Percentiles rank a stretch among this genome's conserved stretches.
Conservation (phyloP, 2,329 filamentous ascomycete species). For the Hypoxylon sp. region DNA sequence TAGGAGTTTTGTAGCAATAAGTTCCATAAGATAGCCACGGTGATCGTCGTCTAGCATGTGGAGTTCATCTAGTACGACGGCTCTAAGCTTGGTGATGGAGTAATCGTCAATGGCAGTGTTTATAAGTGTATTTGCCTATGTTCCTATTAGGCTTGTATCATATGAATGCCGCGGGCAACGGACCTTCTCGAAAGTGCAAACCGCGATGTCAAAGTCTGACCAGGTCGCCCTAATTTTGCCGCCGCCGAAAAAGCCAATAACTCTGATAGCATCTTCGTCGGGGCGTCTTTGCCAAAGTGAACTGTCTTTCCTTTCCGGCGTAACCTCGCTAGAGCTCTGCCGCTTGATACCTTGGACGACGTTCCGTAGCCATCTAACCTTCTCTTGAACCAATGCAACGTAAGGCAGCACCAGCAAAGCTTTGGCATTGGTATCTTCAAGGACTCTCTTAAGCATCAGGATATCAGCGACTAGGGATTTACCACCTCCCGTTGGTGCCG, state of each 20-base stretch:
- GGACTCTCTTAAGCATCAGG: constrained; percentile 78
- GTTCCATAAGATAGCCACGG: constrained; percentile 80
- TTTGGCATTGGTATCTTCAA: constrained; percentile 75
- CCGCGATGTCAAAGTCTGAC: constrained; percentile 82
- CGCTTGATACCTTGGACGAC: constrained; percentile 73
- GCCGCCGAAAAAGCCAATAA: constrained; percentile 82
- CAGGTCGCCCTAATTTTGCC: constrained; percentile 76
- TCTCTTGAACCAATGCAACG: constrained; percentile 85
- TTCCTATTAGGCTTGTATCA: constrained; percentile 38
- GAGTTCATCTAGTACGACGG: constrained; percentile 82
- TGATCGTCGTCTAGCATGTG: constrained; percentile 86
- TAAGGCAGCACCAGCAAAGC: constrained; percentile 82
- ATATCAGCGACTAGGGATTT: constrained; percentile 83
- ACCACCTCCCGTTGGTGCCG: constrained; percentile 82
- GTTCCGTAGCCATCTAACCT: constrained; percentile 79
- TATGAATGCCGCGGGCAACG: constrained; percentile 32
- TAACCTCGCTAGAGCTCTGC: constrained; percentile 54
- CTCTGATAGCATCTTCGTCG: constrained; percentile 71
- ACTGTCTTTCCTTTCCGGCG: constrained; percentile 54
- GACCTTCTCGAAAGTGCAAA: constrained; percentile 85
- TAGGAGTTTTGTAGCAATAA: constrained; percentile 81
- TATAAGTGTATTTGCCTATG: constrained; percentile 79
- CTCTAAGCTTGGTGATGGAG: constrained; percentile 73
- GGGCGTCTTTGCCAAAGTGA: constrained; percentile 68
- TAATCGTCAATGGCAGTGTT: constrained; percentile 81